These are phyloP conservation scores for Protomyces arabidopsidicola DNA, from an alignment of 1,139 yeast species.

Conservation along the genomic window DNA sequence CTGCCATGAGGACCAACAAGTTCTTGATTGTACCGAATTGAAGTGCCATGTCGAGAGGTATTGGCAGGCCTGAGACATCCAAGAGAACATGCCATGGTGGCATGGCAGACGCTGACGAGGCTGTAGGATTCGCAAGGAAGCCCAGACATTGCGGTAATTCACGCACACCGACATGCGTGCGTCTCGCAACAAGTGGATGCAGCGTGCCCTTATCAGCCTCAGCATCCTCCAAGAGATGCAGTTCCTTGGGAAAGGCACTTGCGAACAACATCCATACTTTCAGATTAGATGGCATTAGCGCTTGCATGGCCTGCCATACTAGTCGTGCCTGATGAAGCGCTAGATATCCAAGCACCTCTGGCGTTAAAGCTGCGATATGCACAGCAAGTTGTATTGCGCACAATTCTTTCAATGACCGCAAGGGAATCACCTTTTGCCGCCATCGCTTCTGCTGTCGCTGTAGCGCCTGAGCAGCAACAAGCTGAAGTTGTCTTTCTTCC, in stretches of 20 bases:
- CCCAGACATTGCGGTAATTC: background rate
- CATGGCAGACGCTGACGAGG: background rate
- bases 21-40: constrained; percentile 3
- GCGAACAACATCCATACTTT: background rate
- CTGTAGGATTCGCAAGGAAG: background rate
- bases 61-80: constrained; percentile 6
- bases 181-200: background rate
- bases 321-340: background rate
- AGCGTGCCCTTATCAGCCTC: background rate
- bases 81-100: constrained; percentile 9
- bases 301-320: background rate
- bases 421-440: background rate
- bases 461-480: background rate
- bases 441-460: background rate
- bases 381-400: background rate
- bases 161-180: background rate
- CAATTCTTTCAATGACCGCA: background rate
- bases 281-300: background rate
- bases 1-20: background rate
- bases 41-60: constrained; percentile 8
- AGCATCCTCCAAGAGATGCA: background rate
- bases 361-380: background rate
- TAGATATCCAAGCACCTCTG: background rate
- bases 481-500: background rate
- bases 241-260: background rate